Conservation (phyloP, 345 rosid genomes). For the Eucalyptus curtisii region DNA sequence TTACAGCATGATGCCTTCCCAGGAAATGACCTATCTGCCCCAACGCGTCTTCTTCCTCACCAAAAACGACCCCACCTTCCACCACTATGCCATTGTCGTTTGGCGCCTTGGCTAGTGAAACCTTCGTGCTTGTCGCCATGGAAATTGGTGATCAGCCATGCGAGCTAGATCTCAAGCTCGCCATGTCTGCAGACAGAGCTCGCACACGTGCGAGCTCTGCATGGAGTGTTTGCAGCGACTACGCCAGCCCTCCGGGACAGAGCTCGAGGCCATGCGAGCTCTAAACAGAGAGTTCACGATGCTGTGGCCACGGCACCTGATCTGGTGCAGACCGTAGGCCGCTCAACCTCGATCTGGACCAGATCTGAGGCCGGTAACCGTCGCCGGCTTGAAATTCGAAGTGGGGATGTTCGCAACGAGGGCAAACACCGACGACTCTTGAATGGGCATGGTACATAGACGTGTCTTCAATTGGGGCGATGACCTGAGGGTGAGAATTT, state of each 20-base stretch:
- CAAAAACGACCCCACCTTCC: not conserved
- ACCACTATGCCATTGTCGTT: not conserved
- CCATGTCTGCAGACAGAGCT: not conserved
- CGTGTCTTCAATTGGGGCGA: not conserved
- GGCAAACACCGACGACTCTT: not conserved
- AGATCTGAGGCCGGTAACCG: not conserved
- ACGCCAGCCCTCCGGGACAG: not conserved
- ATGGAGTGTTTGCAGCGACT: not conserved
- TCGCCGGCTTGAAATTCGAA: not conserved
- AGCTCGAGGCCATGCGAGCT: not conserved
- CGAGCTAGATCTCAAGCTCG: not conserved
- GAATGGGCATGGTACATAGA: not conserved
- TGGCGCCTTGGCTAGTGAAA: not conserved
- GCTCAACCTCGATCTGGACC: not conserved
- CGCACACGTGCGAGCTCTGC: not conserved
- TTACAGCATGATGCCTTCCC: not conserved
- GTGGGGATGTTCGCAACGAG: not conserved
- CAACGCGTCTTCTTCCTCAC: not conserved
- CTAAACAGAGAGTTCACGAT: not conserved
- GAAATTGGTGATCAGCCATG: not conserved
- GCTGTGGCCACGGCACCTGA: not conserved
- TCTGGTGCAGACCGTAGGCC: not conserved
- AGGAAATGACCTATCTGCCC: not conserved
- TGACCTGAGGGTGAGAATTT: not conserved
- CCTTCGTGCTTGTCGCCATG: not conserved